Conservation (phyloP, 441 rosid genomes). For the Breynia disticha region DNA sequence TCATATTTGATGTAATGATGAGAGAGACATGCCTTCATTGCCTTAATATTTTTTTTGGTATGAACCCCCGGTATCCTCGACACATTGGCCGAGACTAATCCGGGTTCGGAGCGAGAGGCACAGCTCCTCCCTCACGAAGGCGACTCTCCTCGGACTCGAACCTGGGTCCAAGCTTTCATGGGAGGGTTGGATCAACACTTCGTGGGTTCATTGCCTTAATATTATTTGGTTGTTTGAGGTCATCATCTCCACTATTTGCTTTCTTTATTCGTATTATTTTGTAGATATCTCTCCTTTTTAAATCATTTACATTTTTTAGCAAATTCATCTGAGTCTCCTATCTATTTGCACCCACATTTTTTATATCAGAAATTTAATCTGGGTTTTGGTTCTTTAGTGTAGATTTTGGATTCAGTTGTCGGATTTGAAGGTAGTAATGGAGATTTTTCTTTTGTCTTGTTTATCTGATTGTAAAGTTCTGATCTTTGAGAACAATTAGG, state of each 20-base stretch:
- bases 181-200: too few relatives aligned
- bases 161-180: too few relatives aligned
- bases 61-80: too few relatives aligned
- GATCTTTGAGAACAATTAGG: not conserved
- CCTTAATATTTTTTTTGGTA: too few relatives aligned
- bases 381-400: conserved; percentile 12
- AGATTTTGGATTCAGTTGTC: conserved; percentile 8
- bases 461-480: not conserved
- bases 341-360: not conserved
- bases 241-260: not conserved
- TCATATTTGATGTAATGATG: too few relatives aligned
- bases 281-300: not conserved
- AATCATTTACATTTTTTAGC: not conserved
- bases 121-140: too few relatives aligned
- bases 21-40: too few relatives aligned
- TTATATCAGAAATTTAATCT: conserved; percentile 8
- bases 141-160: too few relatives aligned
- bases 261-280: not conserved
- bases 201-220: too few relatives aligned
- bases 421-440: not conserved
- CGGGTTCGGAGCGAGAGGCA: too few relatives aligned
- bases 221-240: not conserved
- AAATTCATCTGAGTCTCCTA: not conserved
- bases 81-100: too few relatives aligned
- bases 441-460: not conserved